These are phyloP conservation scores for Ogataea sp. DNA, from an alignment of 805 yeast species.

Conservation along the genomic window DNA sequence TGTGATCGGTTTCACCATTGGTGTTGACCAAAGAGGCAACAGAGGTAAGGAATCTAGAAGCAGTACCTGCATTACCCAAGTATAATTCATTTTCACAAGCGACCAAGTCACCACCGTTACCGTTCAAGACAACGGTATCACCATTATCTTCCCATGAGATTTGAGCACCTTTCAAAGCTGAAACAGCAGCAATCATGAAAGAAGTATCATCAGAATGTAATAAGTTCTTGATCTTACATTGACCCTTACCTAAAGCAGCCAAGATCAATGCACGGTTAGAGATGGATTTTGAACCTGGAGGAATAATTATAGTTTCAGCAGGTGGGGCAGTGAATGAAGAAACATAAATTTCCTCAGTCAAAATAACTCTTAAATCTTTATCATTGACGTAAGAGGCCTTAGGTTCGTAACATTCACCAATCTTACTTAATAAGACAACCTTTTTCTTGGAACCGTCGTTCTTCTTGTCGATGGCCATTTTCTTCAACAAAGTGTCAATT, in stretches of 20 bases:
- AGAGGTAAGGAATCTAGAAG: constrained; percentile 88
- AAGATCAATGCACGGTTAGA: constrained; percentile 90
- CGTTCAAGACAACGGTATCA: constrained; percentile 75
- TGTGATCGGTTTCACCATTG: constrained; percentile 29
- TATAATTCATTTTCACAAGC: constrained; percentile 66
- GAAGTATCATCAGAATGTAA: constrained; percentile 95
- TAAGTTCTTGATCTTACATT: constrained; percentile 74
- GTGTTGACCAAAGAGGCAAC: constrained; percentile 79
- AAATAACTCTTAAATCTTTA: constrained; percentile 68
- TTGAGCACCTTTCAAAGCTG: constrained; percentile 71
- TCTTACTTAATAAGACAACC: constrained; percentile 72
- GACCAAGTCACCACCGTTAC: constrained; percentile 72
- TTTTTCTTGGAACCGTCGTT: constrained; percentile 90
- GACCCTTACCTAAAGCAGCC: constrained; percentile 87
- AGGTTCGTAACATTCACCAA: constrained; percentile 85
- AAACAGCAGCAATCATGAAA: constrained; percentile 85
- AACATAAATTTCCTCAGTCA: constrained; percentile 76
- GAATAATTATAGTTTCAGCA: constrained; percentile 43
- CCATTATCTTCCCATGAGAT: constrained; percentile 84
- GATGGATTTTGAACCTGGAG: constrained; percentile 97
- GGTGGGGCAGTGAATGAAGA: constrained; percentile 40
- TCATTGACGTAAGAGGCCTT: constrained; percentile 81
- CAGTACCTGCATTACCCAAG: constrained; percentile 97
- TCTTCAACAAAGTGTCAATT: constrained; percentile 62
- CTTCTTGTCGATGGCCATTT: constrained; percentile 95